Evolutionary conservation across 441 rosid genomes (phyloP).

Genomic region (Biscutella laevigata): DNA sequence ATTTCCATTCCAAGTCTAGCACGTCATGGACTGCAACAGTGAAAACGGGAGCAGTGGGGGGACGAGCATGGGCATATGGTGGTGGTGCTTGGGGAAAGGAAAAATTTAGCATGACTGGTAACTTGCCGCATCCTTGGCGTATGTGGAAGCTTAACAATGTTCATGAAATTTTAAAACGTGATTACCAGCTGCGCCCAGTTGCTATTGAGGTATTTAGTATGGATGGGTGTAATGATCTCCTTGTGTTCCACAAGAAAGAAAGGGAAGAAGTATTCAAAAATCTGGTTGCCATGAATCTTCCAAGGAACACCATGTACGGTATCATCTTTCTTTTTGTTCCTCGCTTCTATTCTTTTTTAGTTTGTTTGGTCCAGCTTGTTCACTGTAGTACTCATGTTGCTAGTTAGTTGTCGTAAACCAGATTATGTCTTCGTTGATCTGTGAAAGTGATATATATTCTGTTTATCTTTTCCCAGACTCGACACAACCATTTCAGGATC

Average conservation of each 20-base stretch:
- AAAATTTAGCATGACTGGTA: slow-evolving; percentile 67
- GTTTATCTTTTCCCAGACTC: slow-evolving; percentile 49
- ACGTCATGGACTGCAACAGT: slow-evolving; percentile 59
- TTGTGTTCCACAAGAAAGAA: slow-evolving; percentile 97
- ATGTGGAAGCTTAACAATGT: slow-evolving; percentile 99
- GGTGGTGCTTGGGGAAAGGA: slow-evolving; percentile 99
- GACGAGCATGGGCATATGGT: slow-evolving; percentile 99
- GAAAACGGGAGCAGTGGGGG: slow-evolving; percentile 65
- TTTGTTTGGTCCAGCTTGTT: not conserved
- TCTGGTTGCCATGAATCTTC: slow-evolving; percentile 95
- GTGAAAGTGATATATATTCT: slow-evolving; percentile 19
- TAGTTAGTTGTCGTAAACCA: not conserved
- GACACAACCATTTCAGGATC: slow-evolving; percentile 97
- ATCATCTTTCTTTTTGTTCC: slow-evolving; percentile 20
- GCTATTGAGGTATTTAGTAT: slow-evolving; percentile 99
- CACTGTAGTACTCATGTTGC: not conserved
- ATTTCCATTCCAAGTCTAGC: slow-evolving; percentile 87
- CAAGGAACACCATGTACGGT: slow-evolving; percentile 91
- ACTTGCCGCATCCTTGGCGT: slow-evolving; percentile 91
- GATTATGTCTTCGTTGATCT: slow-evolving; percentile 15
- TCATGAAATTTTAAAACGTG: slow-evolving; percentile 98
- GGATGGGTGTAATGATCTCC: slow-evolving; percentile 99
- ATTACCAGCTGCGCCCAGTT: slow-evolving; percentile 99
- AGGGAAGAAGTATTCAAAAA: slow-evolving; percentile 99
- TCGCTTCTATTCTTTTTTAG: not conserved